Conservation (phyloP, 768 basidiomycete species). For the Leccinum rimulosum region DNA sequence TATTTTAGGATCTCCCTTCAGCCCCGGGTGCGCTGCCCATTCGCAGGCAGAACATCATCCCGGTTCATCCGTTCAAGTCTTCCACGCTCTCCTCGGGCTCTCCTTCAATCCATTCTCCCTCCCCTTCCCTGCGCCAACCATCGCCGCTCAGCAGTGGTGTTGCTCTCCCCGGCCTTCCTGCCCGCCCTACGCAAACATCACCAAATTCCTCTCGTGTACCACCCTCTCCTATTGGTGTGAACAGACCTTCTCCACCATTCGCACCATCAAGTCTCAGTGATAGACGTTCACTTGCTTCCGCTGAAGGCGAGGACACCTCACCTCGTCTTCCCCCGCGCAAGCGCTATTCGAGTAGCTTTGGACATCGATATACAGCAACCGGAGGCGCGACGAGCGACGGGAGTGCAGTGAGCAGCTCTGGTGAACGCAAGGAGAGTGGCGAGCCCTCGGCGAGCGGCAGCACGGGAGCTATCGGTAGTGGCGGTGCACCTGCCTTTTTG, state of each 20-base stretch:
- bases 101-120: conserved; percentile 47
- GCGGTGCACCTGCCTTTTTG: conserved; percentile 39
- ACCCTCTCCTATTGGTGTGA: conserved; percentile 38
- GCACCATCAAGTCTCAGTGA: conserved; percentile 43
- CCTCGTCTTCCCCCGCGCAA: conserved; percentile 40
- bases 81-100: conserved; percentile 50
- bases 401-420: conserved; percentile 19
- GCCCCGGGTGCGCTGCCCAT: conserved; percentile 42
- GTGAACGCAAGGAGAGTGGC: conserved; percentile 21
- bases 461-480: conserved; percentile 16
- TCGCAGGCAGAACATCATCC: conserved; percentile 40
- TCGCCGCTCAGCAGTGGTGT: conserved; percentile 41
- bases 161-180: conserved; percentile 33
- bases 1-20: conserved; percentile 36
- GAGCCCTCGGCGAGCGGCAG: conserved; percentile 20
- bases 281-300: conserved; percentile 37
- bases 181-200: conserved; percentile 36
- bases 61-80: conserved; percentile 49
- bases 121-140: conserved; percentile 45
- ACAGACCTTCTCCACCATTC: conserved; percentile 39
- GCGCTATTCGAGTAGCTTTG: conserved; percentile 77
- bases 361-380: conserved; percentile 58
- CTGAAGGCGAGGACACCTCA: conserved; percentile 34
- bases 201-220: conserved; percentile 43
- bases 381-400: conserved; percentile 41